Evolutionary conservation across 1,284 basidiomycete genomes (phyloP), one percentile per base, ranked within the genome.

Genomic region (Malassezia sympodialis): DNA sequence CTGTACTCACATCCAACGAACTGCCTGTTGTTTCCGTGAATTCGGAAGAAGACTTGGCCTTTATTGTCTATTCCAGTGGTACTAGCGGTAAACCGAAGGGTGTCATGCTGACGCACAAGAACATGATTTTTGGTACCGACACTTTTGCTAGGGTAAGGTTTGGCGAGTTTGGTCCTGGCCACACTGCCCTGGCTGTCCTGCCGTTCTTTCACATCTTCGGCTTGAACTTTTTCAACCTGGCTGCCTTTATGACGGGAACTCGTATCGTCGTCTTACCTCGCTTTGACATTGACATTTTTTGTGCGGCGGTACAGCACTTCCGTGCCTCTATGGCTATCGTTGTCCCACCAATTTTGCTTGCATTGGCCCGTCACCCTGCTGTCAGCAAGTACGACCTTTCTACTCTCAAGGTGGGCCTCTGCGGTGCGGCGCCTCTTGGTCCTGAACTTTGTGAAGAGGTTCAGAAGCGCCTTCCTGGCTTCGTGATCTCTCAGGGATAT

Each of bases 271-370:
- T 93, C 45, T 80, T 86, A 69, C 78, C 82, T 0, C 81, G 81
- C 15, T 91, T 89, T 72, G 84, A 90, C 58, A 82, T 88, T 2
- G 78, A 79, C 8, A 76, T 79, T 26, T 88, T 88, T 63, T 84
- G 86, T 69, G 77, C 78, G 28, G 79, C 80, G 49, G 80, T 87
- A 41, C 79, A 83, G 61, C 79, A 79, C 60, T 87, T 86, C 76
- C 80, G 79, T 49, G 79, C 84, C 49, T 85, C 84, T 0, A 74
- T 77, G 34, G 69, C 80, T 0, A 76, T 88, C 7, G 79, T 91
- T 39, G 90, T 93, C 0, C 90, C 90, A 0, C 90, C 90, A 0
- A 83, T 94, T 43, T 77, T 90, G 4, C 82, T 93, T 6, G 78
- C 82, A 1, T 78, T 90, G 23, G 78, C 83, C 1, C 82, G 87